Evolutionary conservation across 495 filamentous ascomycete genomes (phyloP).

Genomic region (Hypoxylon intermedium): DNA sequence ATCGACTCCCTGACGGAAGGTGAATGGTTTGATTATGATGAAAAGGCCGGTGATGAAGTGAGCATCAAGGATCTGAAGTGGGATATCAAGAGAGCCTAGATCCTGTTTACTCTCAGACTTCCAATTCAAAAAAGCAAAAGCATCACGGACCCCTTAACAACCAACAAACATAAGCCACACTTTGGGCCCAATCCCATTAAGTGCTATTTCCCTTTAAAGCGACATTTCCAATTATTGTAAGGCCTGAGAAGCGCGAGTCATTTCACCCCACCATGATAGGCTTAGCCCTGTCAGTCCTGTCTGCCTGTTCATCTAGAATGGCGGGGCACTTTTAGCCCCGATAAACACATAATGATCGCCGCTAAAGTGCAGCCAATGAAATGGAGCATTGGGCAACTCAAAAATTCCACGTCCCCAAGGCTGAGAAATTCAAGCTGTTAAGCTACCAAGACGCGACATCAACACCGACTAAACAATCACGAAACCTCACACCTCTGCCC

Average conservation of each 20-base stretch:
- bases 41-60: conserved; percentile 65
- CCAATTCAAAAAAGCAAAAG: not conserved
- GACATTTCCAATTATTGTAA: too few relatives aligned
- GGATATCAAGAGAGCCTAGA: conserved; percentile 74
- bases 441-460: not conserved
- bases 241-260: too few relatives aligned
- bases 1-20: conserved; percentile 80
- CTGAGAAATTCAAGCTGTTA: conserved; percentile 2
- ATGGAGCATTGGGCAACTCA: conserved; percentile 17
- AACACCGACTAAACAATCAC: conserved; percentile 21
- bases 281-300: too few relatives aligned
- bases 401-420: conserved; percentile 32
- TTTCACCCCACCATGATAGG: not conserved
- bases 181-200: too few relatives aligned
- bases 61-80: conserved; percentile 91
- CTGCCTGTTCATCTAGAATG: too few relatives aligned
- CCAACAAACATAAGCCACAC: too few relatives aligned
- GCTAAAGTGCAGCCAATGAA: not conserved
- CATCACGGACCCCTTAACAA: too few relatives aligned
- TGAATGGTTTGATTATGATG: conserved; percentile 70
- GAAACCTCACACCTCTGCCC: conserved; percentile 14
- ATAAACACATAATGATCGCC: not conserved
- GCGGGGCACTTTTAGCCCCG: conserved; percentile 1
- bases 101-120: not conserved
- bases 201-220: too few relatives aligned